Evolutionary conservation across 2,329 filamentous ascomycete genomes (phyloP).

Genomic region (Talaromyces sp.): DNA sequence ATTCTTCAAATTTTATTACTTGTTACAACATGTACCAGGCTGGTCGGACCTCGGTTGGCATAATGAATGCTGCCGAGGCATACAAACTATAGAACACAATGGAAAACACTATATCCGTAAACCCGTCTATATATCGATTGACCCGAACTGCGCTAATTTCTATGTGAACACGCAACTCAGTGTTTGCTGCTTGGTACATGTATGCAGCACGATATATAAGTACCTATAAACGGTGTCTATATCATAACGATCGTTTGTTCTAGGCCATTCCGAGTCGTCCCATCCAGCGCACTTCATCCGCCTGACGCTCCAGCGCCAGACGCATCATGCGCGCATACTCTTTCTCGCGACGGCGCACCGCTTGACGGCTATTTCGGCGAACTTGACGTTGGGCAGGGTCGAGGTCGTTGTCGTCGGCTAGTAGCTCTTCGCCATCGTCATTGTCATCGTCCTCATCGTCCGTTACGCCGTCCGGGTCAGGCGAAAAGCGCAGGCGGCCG

Average conservation of each 20-base stretch:
- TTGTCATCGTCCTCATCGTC: slow-evolving; percentile 28
- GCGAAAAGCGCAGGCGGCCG: slow-evolving; percentile 64
- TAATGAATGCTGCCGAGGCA: background rate
- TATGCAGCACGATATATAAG: background rate
- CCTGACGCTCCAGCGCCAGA: slow-evolving; percentile 67
- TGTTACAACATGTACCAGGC: background rate
- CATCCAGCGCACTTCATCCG: slow-evolving; percentile 72
- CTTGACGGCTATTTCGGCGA: slow-evolving; percentile 24
- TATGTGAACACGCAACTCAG: background rate
- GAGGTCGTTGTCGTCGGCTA: background rate
- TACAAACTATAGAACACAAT: background rate
- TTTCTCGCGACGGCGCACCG: slow-evolving; percentile 29
- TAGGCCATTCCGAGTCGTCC: slow-evolving; percentile 54
- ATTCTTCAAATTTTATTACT: background rate
- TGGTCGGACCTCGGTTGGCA: background rate
- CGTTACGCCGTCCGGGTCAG: slow-evolving; percentile 27
- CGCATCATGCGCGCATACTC: slow-evolving; percentile 71
- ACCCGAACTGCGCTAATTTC: background rate
- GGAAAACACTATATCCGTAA: background rate
- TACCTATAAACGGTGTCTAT: background rate
- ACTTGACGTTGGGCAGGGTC: slow-evolving; percentile 8
- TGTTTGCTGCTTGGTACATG: too few relatives aligned
- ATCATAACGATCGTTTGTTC: background rate
- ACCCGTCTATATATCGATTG: background rate
- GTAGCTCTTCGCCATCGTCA: background rate